Conservation (phyloP, 1,139 yeast species). For the Candida sojae region DNA sequence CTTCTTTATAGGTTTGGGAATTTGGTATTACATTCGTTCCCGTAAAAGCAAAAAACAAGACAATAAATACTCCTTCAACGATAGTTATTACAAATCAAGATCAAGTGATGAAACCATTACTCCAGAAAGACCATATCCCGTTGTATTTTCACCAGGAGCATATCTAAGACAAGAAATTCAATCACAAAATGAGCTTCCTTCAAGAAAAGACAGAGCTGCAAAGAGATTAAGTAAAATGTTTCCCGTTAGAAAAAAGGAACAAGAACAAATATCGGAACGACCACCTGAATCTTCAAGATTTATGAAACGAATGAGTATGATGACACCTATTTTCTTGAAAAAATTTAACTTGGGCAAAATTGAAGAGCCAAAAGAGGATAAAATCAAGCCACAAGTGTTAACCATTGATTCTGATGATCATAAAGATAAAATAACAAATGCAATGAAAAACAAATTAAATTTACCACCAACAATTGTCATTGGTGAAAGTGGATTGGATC, state of each 20-base stretch:
- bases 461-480: slow-evolving; percentile 6
- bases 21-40: slow-evolving; percentile 21
- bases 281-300: not conserved
- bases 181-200: not conserved
- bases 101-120: slow-evolving; percentile 9
- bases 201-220: not conserved
- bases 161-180: slow-evolving; percentile 6
- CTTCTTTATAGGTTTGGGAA: slow-evolving; percentile 24
- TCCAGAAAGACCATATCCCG: slow-evolving; percentile 13
- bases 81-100: slow-evolving; percentile 6
- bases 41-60: slow-evolving; percentile 17
- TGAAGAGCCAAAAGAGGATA: slow-evolving; percentile 1
- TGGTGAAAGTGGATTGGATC: slow-evolving; percentile 7
- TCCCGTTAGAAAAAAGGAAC: slow-evolving; percentile 2
- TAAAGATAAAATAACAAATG: not conserved
- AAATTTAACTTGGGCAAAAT: slow-evolving; percentile 31
- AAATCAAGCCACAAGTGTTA: slow-evolving; percentile 9
- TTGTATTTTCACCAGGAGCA: slow-evolving; percentile 12
- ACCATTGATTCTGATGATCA: slow-evolving; percentile 1
- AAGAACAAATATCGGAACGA: not conserved
- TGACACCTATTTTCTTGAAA: slow-evolving; percentile 38
- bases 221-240: slow-evolving; percentile 3
- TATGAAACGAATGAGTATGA: slow-evolving; percentile 13
- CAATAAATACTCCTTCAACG: slow-evolving; percentile 10
- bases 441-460: slow-evolving; percentile 5